phyloP scores from a whole-genome alignment of 2,329 filamentous ascomycete species.

The Ceratocystis diversiconidia region DNA sequence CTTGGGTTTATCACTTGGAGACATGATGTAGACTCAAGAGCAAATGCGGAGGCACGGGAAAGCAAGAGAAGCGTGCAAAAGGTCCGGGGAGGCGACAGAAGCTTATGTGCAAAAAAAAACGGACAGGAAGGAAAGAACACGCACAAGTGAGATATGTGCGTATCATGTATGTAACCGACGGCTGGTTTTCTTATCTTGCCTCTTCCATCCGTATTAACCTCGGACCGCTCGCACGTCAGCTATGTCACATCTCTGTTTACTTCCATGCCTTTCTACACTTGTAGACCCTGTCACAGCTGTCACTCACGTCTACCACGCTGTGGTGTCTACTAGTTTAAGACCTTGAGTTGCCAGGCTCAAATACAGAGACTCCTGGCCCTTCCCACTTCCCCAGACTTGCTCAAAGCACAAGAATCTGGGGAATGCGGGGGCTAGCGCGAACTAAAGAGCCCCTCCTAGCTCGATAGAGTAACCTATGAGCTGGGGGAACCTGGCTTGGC shows the following conservation, averaged over 20 bases:
- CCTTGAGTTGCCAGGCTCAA: background rate
- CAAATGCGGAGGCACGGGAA: background rate
- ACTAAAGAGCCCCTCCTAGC: background rate
- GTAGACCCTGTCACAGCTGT: background rate
- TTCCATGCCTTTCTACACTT: background rate
- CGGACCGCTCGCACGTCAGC: background rate
- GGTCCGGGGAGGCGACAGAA: background rate
- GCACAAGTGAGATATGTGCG: background rate
- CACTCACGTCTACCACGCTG: background rate
- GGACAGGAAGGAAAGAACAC: background rate
- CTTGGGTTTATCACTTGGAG: background rate
- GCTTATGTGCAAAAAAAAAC: background rate
- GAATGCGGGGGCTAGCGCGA: slow-evolving; percentile 5
- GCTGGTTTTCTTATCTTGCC: background rate
- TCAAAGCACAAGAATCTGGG: background rate
- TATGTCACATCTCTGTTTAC: background rate
- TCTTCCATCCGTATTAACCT: background rate
- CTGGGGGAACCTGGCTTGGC: background rate
- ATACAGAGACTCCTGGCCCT: background rate
- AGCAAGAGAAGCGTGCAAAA: background rate
- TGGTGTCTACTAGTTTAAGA: background rate
- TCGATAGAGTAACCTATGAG: background rate
- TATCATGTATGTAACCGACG: background rate
- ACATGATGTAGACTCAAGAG: background rate
- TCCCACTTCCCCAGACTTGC: background rate